Evolutionary conservation across 169 alveolate species (phyloP), one percentile per base, ranked within the genome.

Genomic region (Eimeria tenella): DNA sequence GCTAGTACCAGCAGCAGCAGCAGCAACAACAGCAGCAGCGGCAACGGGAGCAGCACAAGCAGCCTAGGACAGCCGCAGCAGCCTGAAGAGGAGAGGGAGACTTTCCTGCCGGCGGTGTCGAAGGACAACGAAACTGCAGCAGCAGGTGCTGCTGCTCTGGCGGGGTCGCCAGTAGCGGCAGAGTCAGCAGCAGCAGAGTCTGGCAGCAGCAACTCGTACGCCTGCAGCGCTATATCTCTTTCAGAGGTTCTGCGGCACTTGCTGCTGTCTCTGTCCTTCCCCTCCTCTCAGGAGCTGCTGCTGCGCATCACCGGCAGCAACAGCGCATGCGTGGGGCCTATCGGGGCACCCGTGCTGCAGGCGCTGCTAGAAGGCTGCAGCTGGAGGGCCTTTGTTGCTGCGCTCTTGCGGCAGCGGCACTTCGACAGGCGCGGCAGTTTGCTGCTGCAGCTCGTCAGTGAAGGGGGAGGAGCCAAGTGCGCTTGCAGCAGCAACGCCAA

Each of bases 311-410:
- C 82, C 25, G 93, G 93, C 60, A 63, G 93, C 82, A 86, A 86
- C 82, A 86, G 93, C 68, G 93, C 93, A 15, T 58, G 93, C 82
- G 93, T 55, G 83, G 52, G 93, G 42, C 79, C 93, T n/a, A 65
- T 86, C 25, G 42, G 81, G 9, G 83, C 93, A 21, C 68, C 81
- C 62, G 68, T 73, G 15, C 65, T 65, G 31, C 83, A 86, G 42
- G 93, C 52, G 81, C 83, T 86, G 53, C 63, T 68, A 10, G 49
- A 68, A 23, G 77, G 77, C 49, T 68, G 77, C 31, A 11, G 77
- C 77, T 68, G 77, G 77, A 11, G 77, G 13, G n/a, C 77, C 77
- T 68, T 68, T n/a, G 77, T 68, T n/a, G 77, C 77, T 8, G 77
- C 77, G 31, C 31, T 68, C 49, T 23, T 68, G 49, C 11, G 31